These are phyloP conservation scores for Zizania palustris DNA, from an alignment of 202 grass and related monocot genomes.

Conservation along the genomic window DNA sequence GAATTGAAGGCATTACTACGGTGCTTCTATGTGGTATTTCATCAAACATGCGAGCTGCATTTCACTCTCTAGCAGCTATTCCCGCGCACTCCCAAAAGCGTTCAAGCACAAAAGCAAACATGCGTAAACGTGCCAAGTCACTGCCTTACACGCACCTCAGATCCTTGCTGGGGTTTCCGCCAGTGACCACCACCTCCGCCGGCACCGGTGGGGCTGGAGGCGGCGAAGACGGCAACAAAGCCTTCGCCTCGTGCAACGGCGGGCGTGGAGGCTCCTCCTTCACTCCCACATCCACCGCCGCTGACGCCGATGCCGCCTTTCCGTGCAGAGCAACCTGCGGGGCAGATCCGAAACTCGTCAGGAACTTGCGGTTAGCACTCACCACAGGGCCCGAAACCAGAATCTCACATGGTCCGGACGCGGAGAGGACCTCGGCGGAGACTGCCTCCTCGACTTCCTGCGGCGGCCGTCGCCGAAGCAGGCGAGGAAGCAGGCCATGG, in stretches of 20 bases:
- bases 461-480: slow-evolving; percentile 58
- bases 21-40: slow-evolving; percentile 3
- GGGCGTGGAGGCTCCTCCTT: slow-evolving; percentile 39
- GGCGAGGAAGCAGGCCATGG: slow-evolving; percentile 77
- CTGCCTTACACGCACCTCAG: slow-evolving; percentile 36
- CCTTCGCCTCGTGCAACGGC: slow-evolving; percentile 11
- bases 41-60: slow-evolving; percentile 8
- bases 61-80: not conserved
- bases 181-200: not conserved
- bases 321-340: slow-evolving; percentile 32
- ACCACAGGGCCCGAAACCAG: not conserved
- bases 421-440: slow-evolving; percentile 22
- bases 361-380: not conserved
- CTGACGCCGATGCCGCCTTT: not conserved
- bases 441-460: slow-evolving; percentile 32
- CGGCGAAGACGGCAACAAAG: not conserved
- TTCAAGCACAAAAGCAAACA: not conserved
- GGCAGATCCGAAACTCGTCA: slow-evolving; percentile 19
- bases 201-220: not conserved
- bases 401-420: slow-evolving; percentile 41
- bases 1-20: not conserved
- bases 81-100: not conserved
- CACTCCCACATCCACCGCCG: slow-evolving; percentile 4
- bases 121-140: not conserved
- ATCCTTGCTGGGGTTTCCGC: not conserved